Base-by-base conservation (phyloP, 164 flowering plant species). In the Taxillus chinensis region DNA sequence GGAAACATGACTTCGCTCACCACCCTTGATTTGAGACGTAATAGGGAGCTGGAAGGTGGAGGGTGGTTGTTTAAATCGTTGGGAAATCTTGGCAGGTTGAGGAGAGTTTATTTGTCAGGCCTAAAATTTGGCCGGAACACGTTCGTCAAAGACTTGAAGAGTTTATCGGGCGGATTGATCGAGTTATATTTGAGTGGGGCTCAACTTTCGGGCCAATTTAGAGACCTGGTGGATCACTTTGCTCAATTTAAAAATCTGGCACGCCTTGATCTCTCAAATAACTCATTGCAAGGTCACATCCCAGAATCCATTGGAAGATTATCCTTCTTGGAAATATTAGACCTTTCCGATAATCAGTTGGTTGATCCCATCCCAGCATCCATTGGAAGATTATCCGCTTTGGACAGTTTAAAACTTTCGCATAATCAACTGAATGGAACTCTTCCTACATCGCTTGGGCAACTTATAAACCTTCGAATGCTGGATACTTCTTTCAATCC, bases 21-120 rank as follows among this genome's bases (percentile, higher is more conserved):
- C 37, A 6, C 10, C n/a, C 55, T 67, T 16, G 61, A 55, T 43
- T 60, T 67, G 42, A 45, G 60, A 13, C 3, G 37, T 3, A 61
- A 61, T 17, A 27, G 1, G 27, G 27, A 27, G 27, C 27, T 27
- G 1, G 1, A 27, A 27, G 48, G 8, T 17, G 41, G 48, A 7
- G 55, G 59, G 39, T 65, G n/a, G 5, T 3, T 67, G 49, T 38
- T 53, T 8, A 62, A 37, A 7, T 12, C 41, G 7, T 49, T 56
- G 62, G 62, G 56, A 46, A 59, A 48, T 1, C 64, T 72, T 5
- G 53, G 69, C 54, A 62, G 39, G 11, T 48, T 73, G 27, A 16
- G 11, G 40, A 41, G 5, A 0, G 7, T 73, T 2, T 12, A 42
- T 38, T 59, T 72, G 4, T 54, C 67, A 1, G 0, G 5, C 11